Percentiles rank a stretch among this genome's conserved stretches.
Conservation (phyloP, 2,329 filamentous ascomycete species). For the Scolecobasidium constrictum region DNA sequence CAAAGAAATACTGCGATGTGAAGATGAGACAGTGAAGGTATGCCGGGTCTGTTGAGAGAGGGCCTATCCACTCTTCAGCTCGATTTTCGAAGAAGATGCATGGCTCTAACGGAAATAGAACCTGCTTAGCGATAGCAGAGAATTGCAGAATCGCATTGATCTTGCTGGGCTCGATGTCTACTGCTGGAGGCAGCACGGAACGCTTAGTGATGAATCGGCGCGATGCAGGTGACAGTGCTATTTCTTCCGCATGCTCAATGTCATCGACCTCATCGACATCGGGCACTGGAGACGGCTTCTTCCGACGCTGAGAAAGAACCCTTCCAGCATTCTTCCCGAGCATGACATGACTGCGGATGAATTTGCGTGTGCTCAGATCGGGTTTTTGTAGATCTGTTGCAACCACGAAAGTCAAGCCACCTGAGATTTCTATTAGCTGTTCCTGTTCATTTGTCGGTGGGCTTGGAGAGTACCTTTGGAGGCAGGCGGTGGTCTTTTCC, state of each 20-base stretch:
- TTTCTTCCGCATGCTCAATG: too few species aligned
- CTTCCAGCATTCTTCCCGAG: conserved; percentile 30
- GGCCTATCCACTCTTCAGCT: conserved; percentile 19
- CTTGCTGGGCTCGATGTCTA: not conserved
- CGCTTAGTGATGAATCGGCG: not conserved
- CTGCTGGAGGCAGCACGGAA: conserved; percentile 9
- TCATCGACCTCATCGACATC: not conserved
- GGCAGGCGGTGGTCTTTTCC: not conserved
- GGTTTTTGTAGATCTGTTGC: conserved; percentile 18
- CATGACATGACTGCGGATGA: conserved; percentile 34
- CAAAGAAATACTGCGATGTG: conserved; percentile 22
- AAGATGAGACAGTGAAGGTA: conserved; percentile 28
- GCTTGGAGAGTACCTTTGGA: not conserved
- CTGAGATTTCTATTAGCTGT: too few species aligned
- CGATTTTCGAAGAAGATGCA: conserved; percentile 20
- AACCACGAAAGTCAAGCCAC: conserved; percentile 19
- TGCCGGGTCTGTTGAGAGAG: conserved; percentile 22
- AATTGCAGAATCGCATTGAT: conserved; percentile 16
- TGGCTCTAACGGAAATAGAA: conserved; percentile 23
- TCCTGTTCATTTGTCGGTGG: too few species aligned
- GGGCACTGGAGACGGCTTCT: conserved; percentile 1
- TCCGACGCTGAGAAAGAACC: conserved; percentile 11
- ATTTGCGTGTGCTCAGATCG: conserved; percentile 21
- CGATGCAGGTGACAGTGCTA: not conserved
- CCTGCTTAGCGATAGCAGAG: conserved; percentile 20